A percentile compares a stretch with the other conserved stretches of the same genome.
Evolutionary conservation across 1,139 yeast species (phyloP).

Genomic region (Candida pseudoviswanathii): DNA sequence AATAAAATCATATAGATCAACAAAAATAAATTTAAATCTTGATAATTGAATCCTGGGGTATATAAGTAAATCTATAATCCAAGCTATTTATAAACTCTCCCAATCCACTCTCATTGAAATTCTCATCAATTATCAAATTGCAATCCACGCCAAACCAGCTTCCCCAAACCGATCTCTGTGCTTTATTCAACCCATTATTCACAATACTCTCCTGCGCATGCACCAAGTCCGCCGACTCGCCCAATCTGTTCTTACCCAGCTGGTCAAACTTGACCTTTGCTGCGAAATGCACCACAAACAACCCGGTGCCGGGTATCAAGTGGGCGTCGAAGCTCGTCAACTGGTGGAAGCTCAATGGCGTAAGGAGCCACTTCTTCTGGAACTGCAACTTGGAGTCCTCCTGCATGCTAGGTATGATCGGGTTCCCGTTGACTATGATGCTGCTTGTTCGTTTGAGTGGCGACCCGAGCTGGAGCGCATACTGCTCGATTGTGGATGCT

Average conservation of each 20-base stretch:
- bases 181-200: conserved; percentile 14
- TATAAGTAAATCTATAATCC: conserved; percentile 66
- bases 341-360: conserved; percentile 65
- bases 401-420: conserved; percentile 46
- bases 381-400: conserved; percentile 56
- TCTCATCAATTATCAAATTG: conserved; percentile 60
- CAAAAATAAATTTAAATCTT: conserved; percentile 24
- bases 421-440: conserved; percentile 66
- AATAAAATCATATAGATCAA: neutral
- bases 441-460: conserved; percentile 49
- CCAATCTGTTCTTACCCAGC: conserved; percentile 63
- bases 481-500: conserved; percentile 44
- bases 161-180: conserved; percentile 54
- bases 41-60: conserved; percentile 59
- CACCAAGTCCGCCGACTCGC: conserved; percentile 57
- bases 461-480: conserved; percentile 54
- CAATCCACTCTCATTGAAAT: conserved; percentile 44
- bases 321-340: conserved; percentile 67
- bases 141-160: conserved; percentile 69
- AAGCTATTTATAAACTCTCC: conserved; percentile 54
- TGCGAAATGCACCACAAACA: conserved; percentile 54
- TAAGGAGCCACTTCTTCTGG: conserved; percentile 63
- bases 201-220: conserved; percentile 13
- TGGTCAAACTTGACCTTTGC: conserved; percentile 77
- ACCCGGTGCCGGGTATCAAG: conserved; percentile 68